Percentiles rank a stretch among this genome's conserved stretches.
Conservation (phyloP, 2,329 filamentous ascomycete species). For the Botrytis elliptica region DNA sequence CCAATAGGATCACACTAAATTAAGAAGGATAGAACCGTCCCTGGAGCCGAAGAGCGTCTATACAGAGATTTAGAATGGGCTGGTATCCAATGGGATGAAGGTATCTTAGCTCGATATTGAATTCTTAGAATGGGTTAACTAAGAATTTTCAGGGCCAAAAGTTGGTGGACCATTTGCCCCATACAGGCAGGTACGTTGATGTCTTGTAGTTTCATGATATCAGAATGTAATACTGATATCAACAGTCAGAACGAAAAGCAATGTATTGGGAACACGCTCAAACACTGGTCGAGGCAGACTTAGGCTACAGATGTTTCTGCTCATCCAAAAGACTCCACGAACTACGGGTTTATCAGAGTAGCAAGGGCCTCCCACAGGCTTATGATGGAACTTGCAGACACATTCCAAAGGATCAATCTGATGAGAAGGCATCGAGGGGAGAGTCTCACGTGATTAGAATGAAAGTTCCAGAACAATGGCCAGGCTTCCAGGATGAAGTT, state of each 20-base stretch:
- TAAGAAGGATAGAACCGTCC: conserved; percentile 65
- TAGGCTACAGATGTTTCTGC: conserved; percentile 95
- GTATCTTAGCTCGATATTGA: conserved; percentile 40
- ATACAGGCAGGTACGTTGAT: conserved; percentile 68
- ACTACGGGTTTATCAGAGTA: conserved; percentile 62
- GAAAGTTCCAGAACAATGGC: conserved; percentile 60
- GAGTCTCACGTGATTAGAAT: conserved; percentile 78
- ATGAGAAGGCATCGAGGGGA: conserved; percentile 64
- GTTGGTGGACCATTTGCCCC: conserved; percentile 79
- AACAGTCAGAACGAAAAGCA: conserved; percentile 73
- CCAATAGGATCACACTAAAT: conserved; percentile 24
- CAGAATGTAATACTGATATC: neutral
- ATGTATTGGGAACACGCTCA: conserved; percentile 72
- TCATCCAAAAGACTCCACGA: conserved; percentile 66
- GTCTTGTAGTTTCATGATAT: conserved; percentile 21
- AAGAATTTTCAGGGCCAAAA: conserved; percentile 61
- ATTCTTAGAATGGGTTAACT: neutral
- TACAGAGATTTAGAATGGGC: conserved; percentile 84
- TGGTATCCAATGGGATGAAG: conserved; percentile 91
- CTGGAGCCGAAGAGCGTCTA: conserved; percentile 74
- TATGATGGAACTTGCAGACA: conserved; percentile 74
- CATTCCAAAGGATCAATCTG: conserved; percentile 65
- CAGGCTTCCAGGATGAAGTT: conserved; percentile 72
- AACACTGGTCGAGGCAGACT: conserved; percentile 64
- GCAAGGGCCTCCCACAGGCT: conserved; percentile 55